Evolutionary conservation across 2,329 filamentous ascomycete genomes (phyloP).

Genomic region (Volutella citrinella): DNA sequence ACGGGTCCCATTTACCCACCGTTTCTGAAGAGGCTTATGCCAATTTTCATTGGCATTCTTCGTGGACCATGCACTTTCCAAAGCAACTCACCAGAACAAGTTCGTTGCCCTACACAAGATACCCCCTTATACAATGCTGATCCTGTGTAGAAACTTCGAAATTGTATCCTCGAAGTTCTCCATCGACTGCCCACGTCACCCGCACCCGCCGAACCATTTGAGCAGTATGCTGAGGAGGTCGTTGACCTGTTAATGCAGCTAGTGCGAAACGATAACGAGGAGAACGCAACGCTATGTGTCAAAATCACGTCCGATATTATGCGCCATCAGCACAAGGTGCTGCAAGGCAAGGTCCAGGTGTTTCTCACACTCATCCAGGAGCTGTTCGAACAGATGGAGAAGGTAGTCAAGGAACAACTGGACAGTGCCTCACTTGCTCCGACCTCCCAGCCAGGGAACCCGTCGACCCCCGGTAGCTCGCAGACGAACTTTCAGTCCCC

Average conservation of each 20-base stretch:
- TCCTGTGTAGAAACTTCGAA: slow-evolving; percentile 70
- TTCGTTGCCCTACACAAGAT: slow-evolving; percentile 35
- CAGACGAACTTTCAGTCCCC: slow-evolving; percentile 80
- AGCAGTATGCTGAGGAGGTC: slow-evolving; percentile 83
- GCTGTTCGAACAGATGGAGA: slow-evolving; percentile 92
- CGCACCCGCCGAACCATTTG: slow-evolving; percentile 75
- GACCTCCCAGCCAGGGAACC: slow-evolving; percentile 52
- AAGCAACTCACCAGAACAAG: slow-evolving; percentile 86
- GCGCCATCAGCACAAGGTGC: slow-evolving; percentile 83
- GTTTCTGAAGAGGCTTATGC: slow-evolving; percentile 86
- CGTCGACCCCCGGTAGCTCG: slow-evolving; percentile 64
- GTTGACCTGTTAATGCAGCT: slow-evolving; percentile 88
- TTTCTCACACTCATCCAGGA: slow-evolving; percentile 93
- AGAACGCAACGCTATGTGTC: slow-evolving; percentile 97
- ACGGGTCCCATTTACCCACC: slow-evolving; percentile 70
- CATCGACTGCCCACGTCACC: slow-evolving; percentile 74
- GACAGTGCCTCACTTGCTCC: slow-evolving; percentile 66
- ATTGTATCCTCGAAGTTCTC: slow-evolving; percentile 90
- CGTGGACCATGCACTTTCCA: slow-evolving; percentile 86
- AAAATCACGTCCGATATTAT: slow-evolving; percentile 98
- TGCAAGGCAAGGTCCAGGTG: slow-evolving; percentile 75
- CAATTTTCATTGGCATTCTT: slow-evolving; percentile 82
- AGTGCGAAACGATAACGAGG: slow-evolving; percentile 91
- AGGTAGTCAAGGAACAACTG: slow-evolving; percentile 91
- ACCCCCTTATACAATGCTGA: slow-evolving; percentile 13